phyloP scores from a whole-genome alignment of 2,329 filamentous ascomycete genomes.

The Trichophyton mentagrophytes region DNA sequence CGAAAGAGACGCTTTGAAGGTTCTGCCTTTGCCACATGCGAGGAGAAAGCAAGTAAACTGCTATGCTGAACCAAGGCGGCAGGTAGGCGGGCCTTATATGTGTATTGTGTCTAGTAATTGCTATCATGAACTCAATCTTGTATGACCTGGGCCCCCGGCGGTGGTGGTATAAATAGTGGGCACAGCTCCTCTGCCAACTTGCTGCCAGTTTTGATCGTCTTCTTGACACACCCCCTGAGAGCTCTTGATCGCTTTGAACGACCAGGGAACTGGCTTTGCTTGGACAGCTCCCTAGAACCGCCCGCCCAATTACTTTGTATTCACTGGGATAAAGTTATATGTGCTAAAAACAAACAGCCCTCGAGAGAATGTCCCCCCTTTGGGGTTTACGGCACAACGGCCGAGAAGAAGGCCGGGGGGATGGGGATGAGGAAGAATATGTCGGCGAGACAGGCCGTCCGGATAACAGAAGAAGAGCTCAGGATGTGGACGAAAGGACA shows the following conservation, averaged over 20 bases:
- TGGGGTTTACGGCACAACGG: constrained; percentile 13
- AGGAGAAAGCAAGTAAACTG: background rate
- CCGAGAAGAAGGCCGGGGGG: constrained; percentile 2
- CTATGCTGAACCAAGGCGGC: background rate
- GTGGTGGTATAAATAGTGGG: background rate
- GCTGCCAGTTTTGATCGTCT: background rate
- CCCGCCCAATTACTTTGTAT: background rate
- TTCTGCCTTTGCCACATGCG: background rate
- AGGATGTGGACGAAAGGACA: constrained; percentile 47
- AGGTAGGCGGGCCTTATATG: background rate
- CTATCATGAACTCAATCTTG: background rate
- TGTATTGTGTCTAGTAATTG: background rate
- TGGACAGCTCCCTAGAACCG: background rate
- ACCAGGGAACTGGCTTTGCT: background rate
- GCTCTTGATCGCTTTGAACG: background rate
- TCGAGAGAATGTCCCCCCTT: constrained; percentile 17
- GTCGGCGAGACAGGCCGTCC: background rate
- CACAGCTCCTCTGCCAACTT: background rate
- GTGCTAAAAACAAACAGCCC: background rate
- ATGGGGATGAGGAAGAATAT: background rate
- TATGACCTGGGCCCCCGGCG: background rate
- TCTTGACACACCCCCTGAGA: constrained; percentile 1
- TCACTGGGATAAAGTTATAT: background rate
- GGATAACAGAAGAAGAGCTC: constrained; percentile 4
- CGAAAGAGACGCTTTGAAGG: background rate